Percentiles rank a stretch among this genome's conserved stretches.
phyloP scores from a whole-genome alignment of 768 basidiomycete genomes.

The Termitomyces eurrhizus region DNA sequence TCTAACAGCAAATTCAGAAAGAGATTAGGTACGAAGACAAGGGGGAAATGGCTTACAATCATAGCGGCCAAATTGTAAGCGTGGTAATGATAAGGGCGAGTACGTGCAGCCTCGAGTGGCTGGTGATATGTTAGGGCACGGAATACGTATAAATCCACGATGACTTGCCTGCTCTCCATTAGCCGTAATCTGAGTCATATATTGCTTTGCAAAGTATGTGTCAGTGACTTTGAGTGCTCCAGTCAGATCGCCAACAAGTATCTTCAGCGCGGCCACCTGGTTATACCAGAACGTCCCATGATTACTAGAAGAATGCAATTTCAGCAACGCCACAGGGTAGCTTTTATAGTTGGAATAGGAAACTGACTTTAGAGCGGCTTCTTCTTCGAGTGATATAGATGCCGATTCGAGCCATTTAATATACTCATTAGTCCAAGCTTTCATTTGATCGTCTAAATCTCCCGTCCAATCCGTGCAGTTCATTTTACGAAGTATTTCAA shows the following conservation, averaged over 20 bases:
- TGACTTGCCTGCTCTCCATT: slow-evolving; percentile 52
- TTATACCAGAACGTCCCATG: slow-evolving; percentile 64
- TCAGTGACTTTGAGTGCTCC: slow-evolving; percentile 45
- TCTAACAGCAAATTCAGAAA: slow-evolving; percentile 28
- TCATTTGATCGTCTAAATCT: slow-evolving; percentile 45
- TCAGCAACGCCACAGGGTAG: not conserved
- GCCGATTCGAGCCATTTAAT: slow-evolving; percentile 53
- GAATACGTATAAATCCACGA: not conserved
- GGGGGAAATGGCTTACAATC: slow-evolving; percentile 39
- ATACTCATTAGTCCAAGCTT: slow-evolving; percentile 49
- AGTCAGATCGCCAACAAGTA: slow-evolving; percentile 45
- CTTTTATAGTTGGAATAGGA: not conserved
- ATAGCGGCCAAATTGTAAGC: slow-evolving; percentile 67
- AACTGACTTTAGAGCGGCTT: slow-evolving; percentile 44
- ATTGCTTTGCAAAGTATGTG: slow-evolving; percentile 49
- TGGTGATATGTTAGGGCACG: slow-evolving; percentile 14
- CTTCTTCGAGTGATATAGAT: slow-evolving; percentile 43
- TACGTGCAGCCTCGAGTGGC: slow-evolving; percentile 59
- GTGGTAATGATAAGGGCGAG: slow-evolving; percentile 63
- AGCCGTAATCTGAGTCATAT: slow-evolving; percentile 47
- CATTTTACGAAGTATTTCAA: slow-evolving; percentile 23
- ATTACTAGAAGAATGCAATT: slow-evolving; percentile 38
- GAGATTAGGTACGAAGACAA: not conserved
- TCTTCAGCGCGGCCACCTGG: slow-evolving; percentile 53
- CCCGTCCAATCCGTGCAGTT: slow-evolving; percentile 50